A percentile compares a stretch with the other conserved stretches of the same genome.
These are phyloP conservation scores for Lentinus tigrinus DNA, from an alignment of 768 basidiomycete species.

Conservation along the genomic window DNA sequence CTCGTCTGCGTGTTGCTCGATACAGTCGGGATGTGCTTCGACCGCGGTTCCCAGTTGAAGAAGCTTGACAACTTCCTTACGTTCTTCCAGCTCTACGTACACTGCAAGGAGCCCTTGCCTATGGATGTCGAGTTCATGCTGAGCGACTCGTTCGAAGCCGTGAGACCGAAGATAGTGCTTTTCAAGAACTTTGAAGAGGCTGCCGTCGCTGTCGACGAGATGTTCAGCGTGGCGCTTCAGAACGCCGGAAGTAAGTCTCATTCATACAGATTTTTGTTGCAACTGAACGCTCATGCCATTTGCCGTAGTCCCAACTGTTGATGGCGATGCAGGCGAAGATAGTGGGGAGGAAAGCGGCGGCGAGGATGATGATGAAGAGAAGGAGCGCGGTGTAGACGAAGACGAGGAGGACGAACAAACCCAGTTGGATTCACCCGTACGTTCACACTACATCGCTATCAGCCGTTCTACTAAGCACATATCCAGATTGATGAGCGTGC, in stretches of 20 bases:
- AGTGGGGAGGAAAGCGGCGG: slow-evolving; percentile 68
- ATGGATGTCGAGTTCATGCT: slow-evolving; percentile 99
- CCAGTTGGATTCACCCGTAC: slow-evolving; percentile 54
- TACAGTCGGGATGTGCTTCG: slow-evolving; percentile 97
- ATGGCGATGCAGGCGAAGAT: slow-evolving; percentile 42
- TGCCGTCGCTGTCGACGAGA: slow-evolving; percentile 84
- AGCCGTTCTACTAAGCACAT: background rate
- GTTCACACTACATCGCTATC: slow-evolving; percentile 13
- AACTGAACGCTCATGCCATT: slow-evolving; percentile 1
- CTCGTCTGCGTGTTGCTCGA: slow-evolving; percentile 91
- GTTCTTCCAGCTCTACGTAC: slow-evolving; percentile 93
- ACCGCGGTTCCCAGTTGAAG: slow-evolving; percentile 86
- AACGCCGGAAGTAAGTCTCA: slow-evolving; percentile 49
- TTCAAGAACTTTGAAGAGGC: slow-evolving; percentile 83
- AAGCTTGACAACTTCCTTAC: slow-evolving; percentile 90
- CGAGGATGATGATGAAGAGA: slow-evolving; percentile 44
- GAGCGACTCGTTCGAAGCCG: slow-evolving; percentile 87
- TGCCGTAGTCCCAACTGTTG: background rate
- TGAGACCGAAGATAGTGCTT: slow-evolving; percentile 78
- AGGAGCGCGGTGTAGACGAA: slow-evolving; percentile 40
- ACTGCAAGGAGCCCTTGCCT: slow-evolving; percentile 86
- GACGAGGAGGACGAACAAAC: slow-evolving; percentile 72
- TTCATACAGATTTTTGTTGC: slow-evolving; percentile 16
- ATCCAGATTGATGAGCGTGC: slow-evolving; percentile 63
- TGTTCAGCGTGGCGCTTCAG: slow-evolving; percentile 71